phyloP scores from a whole-genome alignment of 2,329 filamentous ascomycete species.

The Kalaharituber pfeilii region DNA sequence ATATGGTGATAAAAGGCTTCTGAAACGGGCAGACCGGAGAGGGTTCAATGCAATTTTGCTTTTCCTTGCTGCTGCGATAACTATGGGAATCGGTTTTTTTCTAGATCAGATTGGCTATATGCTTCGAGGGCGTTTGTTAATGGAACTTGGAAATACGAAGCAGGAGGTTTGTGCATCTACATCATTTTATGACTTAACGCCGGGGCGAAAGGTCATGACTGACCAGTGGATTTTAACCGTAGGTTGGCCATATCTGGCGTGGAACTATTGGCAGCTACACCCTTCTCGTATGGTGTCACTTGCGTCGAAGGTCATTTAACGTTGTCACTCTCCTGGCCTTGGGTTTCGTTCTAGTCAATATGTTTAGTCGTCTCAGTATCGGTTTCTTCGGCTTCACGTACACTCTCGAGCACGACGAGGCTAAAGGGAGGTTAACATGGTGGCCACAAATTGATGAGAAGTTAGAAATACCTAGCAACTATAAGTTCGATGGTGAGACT shows the following conservation, averaged over 20 bases:
- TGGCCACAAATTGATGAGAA: too few species aligned
- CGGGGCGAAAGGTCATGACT: too few species aligned
- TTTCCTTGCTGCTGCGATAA: neutral
- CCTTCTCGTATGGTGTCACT: neutral
- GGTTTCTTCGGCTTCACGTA: neutral
- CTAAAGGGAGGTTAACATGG: neutral
- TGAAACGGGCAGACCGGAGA: neutral
- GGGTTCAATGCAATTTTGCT: neutral
- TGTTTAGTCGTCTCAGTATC: neutral
- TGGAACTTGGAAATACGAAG: neutral
- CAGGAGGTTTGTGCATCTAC: neutral
- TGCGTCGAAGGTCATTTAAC: neutral
- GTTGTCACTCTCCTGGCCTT: neutral
- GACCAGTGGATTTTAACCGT: too few species aligned
- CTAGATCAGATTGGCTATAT: neutral
- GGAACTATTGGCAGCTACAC: neutral
- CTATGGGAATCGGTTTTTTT: neutral
- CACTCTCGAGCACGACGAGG: neutral
- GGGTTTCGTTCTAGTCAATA: neutral
- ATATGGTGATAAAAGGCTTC: neutral
- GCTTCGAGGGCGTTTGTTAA: neutral
- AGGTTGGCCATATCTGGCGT: neutral
- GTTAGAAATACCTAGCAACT: too few species aligned
- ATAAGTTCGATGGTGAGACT: too few species aligned
- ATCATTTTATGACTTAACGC: too few species aligned